A percentile compares a stretch with the other conserved stretches of the same genome.
phyloP scores from a whole-genome alignment of 257 asterid species.

The Rubia yunnanensis region DNA sequence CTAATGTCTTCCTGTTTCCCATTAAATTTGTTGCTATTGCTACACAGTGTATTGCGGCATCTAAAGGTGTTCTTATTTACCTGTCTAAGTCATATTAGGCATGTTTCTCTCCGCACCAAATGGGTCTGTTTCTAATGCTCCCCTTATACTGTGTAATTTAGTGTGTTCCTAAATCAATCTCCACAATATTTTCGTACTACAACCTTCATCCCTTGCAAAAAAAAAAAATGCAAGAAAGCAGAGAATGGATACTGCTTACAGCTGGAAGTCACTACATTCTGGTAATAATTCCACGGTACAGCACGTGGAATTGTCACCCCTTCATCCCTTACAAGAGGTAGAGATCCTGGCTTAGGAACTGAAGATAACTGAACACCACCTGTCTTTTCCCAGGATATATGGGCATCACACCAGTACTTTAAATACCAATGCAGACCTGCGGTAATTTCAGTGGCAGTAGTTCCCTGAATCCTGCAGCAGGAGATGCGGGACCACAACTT shows the following conservation, averaged over 20 bases:
- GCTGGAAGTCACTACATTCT: conserved; percentile 98
- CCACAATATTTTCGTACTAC: background rate
- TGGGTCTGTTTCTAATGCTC: background rate
- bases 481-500: background rate
- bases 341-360: conserved; percentile 71
- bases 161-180: background rate
- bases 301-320: conserved; percentile 72
- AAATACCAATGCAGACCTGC: conserved; percentile 96
- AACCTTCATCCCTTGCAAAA: background rate
- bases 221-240: conserved; percentile 1
- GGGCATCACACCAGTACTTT: conserved; percentile 89
- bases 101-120: too few relatives aligned
- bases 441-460: conserved; percentile 72
- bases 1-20: background rate
- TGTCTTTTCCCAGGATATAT: conserved; percentile 94
- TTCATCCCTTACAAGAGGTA: conserved; percentile 50
- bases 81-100: background rate
- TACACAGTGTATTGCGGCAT: background rate
- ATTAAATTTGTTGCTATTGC: background rate
- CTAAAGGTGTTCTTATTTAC: background rate
- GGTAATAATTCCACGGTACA: conserved; percentile 91
- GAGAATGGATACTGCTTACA: conserved; percentile 45
- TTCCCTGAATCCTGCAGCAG: conserved; percentile 68
- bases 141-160: background rate
- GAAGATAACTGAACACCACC: conserved; percentile 85